phyloP scores from a whole-genome alignment of 177 flowering plant genomes.

The Vitis hybrid region DNA sequence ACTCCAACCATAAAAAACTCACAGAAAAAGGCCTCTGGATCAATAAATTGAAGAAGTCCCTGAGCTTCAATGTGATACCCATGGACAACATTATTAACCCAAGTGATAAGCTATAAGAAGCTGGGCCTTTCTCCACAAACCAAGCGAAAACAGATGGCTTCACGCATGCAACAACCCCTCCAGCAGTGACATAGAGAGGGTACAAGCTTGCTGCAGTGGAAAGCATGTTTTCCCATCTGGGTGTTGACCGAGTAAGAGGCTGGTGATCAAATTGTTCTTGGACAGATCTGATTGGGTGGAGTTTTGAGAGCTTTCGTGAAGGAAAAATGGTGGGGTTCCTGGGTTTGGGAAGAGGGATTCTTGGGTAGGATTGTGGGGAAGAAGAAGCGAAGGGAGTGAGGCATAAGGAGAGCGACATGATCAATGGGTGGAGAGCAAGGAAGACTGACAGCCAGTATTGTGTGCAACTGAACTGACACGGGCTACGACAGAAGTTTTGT shows the following conservation, averaged over 20 bases:
- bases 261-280: conserved; percentile 12
- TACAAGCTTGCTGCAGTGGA: conserved; percentile 66
- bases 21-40: conserved; percentile 71
- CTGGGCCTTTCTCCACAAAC: conserved; percentile 60
- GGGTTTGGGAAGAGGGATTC: conserved; percentile 8
- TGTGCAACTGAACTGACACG: too few relatives aligned
- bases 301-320: conserved; percentile 5
- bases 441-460: too few relatives aligned
- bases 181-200: conserved; percentile 71
- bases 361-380: conserved; percentile 13
- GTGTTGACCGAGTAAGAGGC: conserved; percentile 17
- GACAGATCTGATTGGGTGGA: conserved; percentile 14
- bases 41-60: conserved; percentile 51
- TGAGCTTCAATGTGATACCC: conserved; percentile 78
- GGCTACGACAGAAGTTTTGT: not conserved
- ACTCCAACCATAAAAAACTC: conserved; percentile 20
- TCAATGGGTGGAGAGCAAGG: not conserved
- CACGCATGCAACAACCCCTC: conserved; percentile 66
- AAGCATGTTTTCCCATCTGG: conserved; percentile 50
- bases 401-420: conserved; percentile 21
- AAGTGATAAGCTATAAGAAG: conserved; percentile 61
- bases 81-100: conserved; percentile 76
- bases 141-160: conserved; percentile 66
- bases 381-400: conserved; percentile 1
- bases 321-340: conserved; percentile 1